Conservation (phyloP, 177 flowering plant species). For the Vitis hybrid region DNA sequence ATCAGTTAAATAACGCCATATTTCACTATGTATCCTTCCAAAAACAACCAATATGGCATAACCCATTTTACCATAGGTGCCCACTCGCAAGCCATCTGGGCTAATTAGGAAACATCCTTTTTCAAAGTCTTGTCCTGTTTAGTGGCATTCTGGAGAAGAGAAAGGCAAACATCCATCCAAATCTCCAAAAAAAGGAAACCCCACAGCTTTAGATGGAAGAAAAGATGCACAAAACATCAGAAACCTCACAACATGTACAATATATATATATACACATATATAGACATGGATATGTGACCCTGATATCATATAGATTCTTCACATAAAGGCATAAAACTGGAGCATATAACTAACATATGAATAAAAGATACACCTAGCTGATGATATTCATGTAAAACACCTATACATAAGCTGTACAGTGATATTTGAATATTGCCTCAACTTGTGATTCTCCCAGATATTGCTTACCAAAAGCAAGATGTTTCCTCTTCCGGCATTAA, state of each 20-base stretch:
- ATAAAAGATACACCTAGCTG: conserved; percentile 3
- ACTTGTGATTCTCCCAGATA: not conserved
- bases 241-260: conserved; percentile 2
- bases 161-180: too few species aligned
- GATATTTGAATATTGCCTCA: not conserved
- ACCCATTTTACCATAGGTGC: too few species aligned
- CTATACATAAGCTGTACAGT: conserved; percentile 18
- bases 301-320: not conserved
- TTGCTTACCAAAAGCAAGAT: conserved; percentile 27
- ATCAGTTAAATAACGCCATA: too few species aligned
- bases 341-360: not conserved
- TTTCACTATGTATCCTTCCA: too few species aligned
- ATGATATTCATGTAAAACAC: conserved; percentile 5
- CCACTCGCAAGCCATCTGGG: too few species aligned
- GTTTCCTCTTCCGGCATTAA: conserved; percentile 42
- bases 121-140: too few species aligned
- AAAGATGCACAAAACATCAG: not conserved
- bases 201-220: too few species aligned
- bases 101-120: too few species aligned
- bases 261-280: not conserved
- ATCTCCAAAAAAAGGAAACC: too few species aligned
- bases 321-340: not conserved
- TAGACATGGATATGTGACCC: too few species aligned
- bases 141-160: too few species aligned
- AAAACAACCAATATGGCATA: too few species aligned